Evolutionary conservation across 75 land plant genomes (phyloP), one percentile per base, ranked within the genome.

Genomic region (Adiantum capillusveneris): DNA sequence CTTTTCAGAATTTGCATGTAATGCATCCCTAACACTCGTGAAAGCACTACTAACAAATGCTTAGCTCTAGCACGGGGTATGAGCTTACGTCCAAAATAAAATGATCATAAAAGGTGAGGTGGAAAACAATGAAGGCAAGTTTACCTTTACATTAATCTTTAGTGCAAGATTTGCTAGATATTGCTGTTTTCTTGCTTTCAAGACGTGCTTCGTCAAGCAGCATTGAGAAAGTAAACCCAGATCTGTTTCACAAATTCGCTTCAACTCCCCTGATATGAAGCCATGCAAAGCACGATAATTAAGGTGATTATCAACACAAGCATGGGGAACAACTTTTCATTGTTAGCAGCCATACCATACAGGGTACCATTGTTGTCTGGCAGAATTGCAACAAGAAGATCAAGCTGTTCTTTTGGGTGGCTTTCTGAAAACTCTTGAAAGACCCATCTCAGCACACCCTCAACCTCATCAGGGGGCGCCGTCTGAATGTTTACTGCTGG

Each of bases 131-230:
- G n/a, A n/a, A n/a, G n/a, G n/a, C n/a, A n/a, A n/a, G n/a, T n/a
- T n/a, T n/a, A n/a, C 97, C 76, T 92, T 92, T 0, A 92, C 97
- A 82, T 92, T 92, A 43, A 92, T 88, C 61, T 92, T 88, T 27
- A 92, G 71, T 0, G 87, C 79, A 7, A 92, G 81, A 67, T 92
- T 88, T 19, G 95, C 95, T 29, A 91, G 65, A 60, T 91, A 91
- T n/a, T n/a, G n/a, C 46, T 91, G 94, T 54, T 84, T 91, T 75
- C 74, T 82, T 44, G 78, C 79, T 70, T 76, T 88, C 37, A 65
- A 83, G 22, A 92, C 97, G 63, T 92, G 86, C 67, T 92, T 92
- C 24, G 95, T 80, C 17, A 91, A 63, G 41, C 97, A 91, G 31
- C 97, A 91, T 50, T 91, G 97, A 3, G 97, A 84, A 11, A 91